Evolutionary conservation across 2,329 filamentous ascomycete genomes (phyloP).

Genomic region (Aspergillus ruber): DNA sequence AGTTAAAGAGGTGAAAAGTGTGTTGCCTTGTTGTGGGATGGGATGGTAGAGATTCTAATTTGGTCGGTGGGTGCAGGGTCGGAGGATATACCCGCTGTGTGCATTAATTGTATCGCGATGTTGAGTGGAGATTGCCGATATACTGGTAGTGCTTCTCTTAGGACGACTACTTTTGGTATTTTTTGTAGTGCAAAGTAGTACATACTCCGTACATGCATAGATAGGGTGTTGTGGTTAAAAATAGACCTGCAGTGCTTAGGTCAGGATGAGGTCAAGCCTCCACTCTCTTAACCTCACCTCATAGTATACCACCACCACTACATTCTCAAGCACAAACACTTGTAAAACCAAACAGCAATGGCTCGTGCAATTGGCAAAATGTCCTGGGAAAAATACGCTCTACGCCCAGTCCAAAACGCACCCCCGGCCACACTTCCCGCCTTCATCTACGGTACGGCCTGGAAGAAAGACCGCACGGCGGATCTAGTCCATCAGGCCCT

Average conservation of each 20-base stretch:
- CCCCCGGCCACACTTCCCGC: slow-evolving; percentile 29
- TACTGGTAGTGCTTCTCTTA: too few species aligned
- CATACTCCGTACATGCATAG: too few species aligned
- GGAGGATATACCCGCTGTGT: too few species aligned
- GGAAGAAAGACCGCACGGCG: slow-evolving; percentile 66
- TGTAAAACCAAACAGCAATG: too few species aligned
- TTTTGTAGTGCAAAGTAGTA: too few species aligned
- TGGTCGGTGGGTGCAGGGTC: too few species aligned
- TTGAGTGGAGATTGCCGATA: too few species aligned
- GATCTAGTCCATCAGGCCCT: slow-evolving; percentile 64
- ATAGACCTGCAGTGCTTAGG: neutral
- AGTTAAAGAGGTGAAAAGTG: neutral
- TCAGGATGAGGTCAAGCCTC: slow-evolving; percentile 1
- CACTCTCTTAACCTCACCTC: neutral
- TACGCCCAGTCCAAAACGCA: slow-evolving; percentile 20
- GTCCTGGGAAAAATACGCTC: slow-evolving; percentile 26
- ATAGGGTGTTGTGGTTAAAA: too few species aligned
- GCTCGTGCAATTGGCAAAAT: slow-evolving; percentile 19
- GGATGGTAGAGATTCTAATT: too few species aligned
- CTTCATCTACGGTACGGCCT: slow-evolving; percentile 75
- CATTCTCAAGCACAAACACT: neutral
- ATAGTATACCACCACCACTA: neutral
- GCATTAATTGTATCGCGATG: too few species aligned
- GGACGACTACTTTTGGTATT: too few species aligned
- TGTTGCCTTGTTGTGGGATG: neutral